Percentiles rank a stretch among this genome's conserved stretches.
Evolutionary conservation across 495 filamentous ascomycete genomes (phyloP).

Genomic region (Aspergillus affinis): DNA sequence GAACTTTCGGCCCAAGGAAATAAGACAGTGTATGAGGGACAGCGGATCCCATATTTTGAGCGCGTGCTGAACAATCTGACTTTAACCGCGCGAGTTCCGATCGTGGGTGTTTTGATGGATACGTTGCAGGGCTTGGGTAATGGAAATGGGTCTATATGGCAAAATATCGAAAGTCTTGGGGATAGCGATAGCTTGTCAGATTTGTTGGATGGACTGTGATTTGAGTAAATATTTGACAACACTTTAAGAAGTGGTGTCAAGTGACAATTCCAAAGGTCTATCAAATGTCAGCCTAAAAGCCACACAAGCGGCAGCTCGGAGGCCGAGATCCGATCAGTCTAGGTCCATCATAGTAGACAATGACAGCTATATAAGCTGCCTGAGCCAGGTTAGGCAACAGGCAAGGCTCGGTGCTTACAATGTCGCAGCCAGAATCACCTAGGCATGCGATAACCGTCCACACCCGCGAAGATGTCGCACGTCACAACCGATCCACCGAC

Average conservation of each 20-base stretch:
- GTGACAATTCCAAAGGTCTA: no score
- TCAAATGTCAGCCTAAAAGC: no score
- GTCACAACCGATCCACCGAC: slow-evolving; percentile 72
- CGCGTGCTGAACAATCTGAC: slow-evolving; percentile 43
- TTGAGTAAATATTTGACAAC: neutral
- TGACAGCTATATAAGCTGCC: neutral
- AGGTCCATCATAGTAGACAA: neutral
- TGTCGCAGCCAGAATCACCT: slow-evolving; percentile 1
- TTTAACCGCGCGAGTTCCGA: slow-evolving; percentile 34
- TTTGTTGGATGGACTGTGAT: neutral
- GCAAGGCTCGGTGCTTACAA: neutral
- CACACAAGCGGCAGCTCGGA: neutral
- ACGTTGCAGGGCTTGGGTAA: slow-evolving; percentile 18
- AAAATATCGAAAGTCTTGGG: neutral
- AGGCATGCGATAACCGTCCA: slow-evolving; percentile 39
- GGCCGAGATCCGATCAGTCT: neutral
- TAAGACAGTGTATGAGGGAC: slow-evolving; percentile 40
- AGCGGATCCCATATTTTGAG: slow-evolving; percentile 45
- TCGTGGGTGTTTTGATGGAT: slow-evolving; percentile 36
- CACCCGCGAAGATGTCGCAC: slow-evolving; percentile 73
- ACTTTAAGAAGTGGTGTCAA: neutral
- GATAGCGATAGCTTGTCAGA: neutral
- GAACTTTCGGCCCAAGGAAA: slow-evolving; percentile 42
- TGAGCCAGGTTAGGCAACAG: neutral
- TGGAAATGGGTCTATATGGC: neutral